Conservation (phyloP, 2,329 filamentous ascomycete species). For the Scytalidium sp. region DNA sequence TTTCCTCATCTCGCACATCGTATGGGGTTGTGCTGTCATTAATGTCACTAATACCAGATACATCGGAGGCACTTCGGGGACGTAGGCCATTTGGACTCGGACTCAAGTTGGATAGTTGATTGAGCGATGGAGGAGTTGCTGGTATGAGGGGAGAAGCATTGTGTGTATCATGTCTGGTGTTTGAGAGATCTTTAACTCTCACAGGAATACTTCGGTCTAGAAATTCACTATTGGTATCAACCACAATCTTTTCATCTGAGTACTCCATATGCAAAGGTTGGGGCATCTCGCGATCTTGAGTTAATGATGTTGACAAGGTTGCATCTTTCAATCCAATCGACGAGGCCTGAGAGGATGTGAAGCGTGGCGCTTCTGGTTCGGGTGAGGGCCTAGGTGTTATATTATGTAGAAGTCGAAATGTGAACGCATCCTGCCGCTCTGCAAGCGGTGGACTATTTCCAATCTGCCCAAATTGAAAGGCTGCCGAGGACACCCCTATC, state of each 20-base stretch:
- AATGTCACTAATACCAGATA: constrained; percentile 8
- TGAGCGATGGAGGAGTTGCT: background rate
- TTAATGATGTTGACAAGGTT: constrained; percentile 7
- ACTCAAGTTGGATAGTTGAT: constrained; percentile 8
- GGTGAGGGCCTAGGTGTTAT: background rate
- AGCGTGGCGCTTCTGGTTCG: constrained; percentile 2
- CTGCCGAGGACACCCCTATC: background rate
- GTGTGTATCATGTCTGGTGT: background rate
- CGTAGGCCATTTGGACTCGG: constrained; percentile 5
- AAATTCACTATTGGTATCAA: background rate
- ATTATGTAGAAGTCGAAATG: background rate
- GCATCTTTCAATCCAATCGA: constrained; percentile 2
- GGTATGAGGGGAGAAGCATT: background rate
- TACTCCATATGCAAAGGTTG: constrained; percentile 8
- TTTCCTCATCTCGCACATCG: constrained; percentile 14
- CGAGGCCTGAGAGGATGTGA: constrained; percentile 2
- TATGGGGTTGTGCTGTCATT: constrained; percentile 7
- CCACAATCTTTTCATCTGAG: constrained; percentile 9
- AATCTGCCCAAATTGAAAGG: background rate
- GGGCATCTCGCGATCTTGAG: constrained; percentile 3
- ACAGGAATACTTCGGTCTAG: constrained; percentile 1
- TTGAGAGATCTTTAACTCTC: constrained; percentile 1
- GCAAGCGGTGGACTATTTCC: background rate
- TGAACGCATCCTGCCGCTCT: background rate
- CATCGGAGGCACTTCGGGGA: constrained; percentile 12